These are phyloP conservation scores for Pelargonium cotyledonis DNA, from an alignment of 441 rosid species.

Conservation along the genomic window DNA sequence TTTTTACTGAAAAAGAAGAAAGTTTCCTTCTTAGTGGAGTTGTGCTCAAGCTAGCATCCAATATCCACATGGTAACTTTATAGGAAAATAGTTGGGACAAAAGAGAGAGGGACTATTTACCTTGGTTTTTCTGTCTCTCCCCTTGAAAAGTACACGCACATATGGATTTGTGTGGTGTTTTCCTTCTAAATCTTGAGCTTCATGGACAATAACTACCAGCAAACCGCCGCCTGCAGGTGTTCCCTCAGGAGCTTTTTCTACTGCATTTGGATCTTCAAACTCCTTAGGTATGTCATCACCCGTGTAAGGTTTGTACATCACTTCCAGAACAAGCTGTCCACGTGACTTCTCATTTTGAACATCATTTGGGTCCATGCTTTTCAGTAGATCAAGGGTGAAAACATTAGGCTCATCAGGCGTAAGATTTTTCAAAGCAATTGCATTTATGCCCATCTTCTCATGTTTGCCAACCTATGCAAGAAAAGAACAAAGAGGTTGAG, in stretches of 20 bases:
- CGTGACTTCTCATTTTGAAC: slow-evolving; percentile 48
- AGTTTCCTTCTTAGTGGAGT: no score
- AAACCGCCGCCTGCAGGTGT: slow-evolving; percentile 60
- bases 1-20: no score
- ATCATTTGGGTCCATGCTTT: slow-evolving; percentile 54
- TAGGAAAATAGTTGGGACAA: neutral
- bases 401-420: slow-evolving; percentile 51
- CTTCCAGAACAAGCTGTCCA: slow-evolving; percentile 47
- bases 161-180: slow-evolving; percentile 62
- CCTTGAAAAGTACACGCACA: slow-evolving; percentile 54
- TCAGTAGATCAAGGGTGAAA: slow-evolving; percentile 46
- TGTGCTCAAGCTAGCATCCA: no score
- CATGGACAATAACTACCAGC: slow-evolving; percentile 55
- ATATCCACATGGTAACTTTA: no score
- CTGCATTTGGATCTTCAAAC: slow-evolving; percentile 30
- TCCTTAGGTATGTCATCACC: slow-evolving; percentile 37
- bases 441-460: slow-evolving; percentile 62
- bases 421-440: slow-evolving; percentile 43
- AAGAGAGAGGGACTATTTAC: slow-evolving; percentile 17
- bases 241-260: slow-evolving; percentile 64
- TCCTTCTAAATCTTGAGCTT: slow-evolving; percentile 66
- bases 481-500: slow-evolving; percentile 13
- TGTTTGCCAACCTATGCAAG: slow-evolving; percentile 48
- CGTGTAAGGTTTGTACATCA: slow-evolving; percentile 48
- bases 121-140: slow-evolving; percentile 62